Conservation (phyloP, 441 rosid species). For the Syzygium syzygioides region DNA sequence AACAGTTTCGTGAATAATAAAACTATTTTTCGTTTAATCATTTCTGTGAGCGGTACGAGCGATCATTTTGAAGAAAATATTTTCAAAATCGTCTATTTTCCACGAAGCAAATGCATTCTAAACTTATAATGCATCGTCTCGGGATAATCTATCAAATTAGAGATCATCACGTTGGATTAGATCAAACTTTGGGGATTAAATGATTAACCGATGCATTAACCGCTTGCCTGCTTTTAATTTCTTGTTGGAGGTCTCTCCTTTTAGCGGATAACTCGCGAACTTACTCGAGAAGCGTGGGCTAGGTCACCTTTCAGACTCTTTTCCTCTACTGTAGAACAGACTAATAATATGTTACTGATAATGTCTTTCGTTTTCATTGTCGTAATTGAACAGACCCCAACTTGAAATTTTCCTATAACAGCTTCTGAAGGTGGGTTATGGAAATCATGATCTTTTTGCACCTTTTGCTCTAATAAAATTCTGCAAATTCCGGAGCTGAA, state of each 20-base stretch:
- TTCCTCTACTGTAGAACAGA: neutral
- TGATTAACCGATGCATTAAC: neutral
- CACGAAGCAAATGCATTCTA: rapidly evolving
- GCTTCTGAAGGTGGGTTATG: neutral
- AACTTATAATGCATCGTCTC: neutral
- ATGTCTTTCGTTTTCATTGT: neutral
- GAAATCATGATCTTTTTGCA: neutral
- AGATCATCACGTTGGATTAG: neutral
- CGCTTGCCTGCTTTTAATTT: neutral
- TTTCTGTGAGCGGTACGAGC: neutral
- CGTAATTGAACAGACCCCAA: neutral
- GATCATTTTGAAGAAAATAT: too few relatives aligned
- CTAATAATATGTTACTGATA: neutral
- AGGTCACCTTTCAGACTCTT: neutral
- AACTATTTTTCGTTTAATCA: rapidly evolving
- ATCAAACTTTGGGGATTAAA: neutral
- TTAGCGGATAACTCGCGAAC: neutral
- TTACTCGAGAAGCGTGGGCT: neutral
- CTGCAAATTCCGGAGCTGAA: too few relatives aligned
- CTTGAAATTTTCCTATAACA: neutral
- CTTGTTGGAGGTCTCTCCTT: neutral
- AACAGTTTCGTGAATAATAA: rapidly evolving
- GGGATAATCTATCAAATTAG: neutral
- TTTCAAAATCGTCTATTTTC: neutral
- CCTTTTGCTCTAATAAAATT: neutral